These are phyloP conservation scores for Halenospora varia DNA, from an alignment of 495 filamentous ascomycete species.

Conservation along the genomic window DNA sequence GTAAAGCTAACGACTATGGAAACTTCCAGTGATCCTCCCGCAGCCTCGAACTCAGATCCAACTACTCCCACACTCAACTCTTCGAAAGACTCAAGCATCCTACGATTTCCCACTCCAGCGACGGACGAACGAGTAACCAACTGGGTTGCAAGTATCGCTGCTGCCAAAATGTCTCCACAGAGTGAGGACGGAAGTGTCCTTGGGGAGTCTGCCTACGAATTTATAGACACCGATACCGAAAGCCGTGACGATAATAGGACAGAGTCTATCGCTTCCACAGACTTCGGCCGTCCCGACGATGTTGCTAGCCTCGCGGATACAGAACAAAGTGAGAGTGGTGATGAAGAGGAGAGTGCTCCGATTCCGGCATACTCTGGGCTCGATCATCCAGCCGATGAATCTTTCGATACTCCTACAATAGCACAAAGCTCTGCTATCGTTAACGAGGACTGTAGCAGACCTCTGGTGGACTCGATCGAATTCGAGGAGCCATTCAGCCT, in stretches of 20 bases:
- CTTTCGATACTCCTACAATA: slow-evolving; percentile 26
- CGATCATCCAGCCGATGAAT: slow-evolving; percentile 24
- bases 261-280: slow-evolving; percentile 50
- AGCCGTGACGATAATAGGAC: slow-evolving; percentile 42
- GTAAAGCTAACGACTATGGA: slow-evolving; percentile 26
- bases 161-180: slow-evolving; percentile 42
- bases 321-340: slow-evolving; percentile 37
- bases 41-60: slow-evolving; percentile 2
- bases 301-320: slow-evolving; percentile 51
- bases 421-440: slow-evolving; percentile 25
- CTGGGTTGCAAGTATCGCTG: slow-evolving; percentile 48
- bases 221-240: slow-evolving; percentile 43
- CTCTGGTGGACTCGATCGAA: slow-evolving; percentile 44
- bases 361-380: slow-evolving; percentile 22
- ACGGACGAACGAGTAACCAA: slow-evolving; percentile 44
- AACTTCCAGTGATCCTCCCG: slow-evolving; percentile 11
- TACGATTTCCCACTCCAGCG: slow-evolving; percentile 46
- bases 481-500: slow-evolving; percentile 55
- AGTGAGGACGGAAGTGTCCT: slow-evolving; percentile 40
- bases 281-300: slow-evolving; percentile 37
- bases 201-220: slow-evolving; percentile 54
- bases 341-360: slow-evolving; percentile 28
- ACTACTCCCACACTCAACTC: slow-evolving; percentile 6
- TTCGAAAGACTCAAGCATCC: slow-evolving; percentile 12
- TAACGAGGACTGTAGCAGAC: slow-evolving; percentile 31